Base-by-base conservation (phyloP, 1,284 basidiomycete genomes). In the Wallemia ichthyophaga region DNA sequence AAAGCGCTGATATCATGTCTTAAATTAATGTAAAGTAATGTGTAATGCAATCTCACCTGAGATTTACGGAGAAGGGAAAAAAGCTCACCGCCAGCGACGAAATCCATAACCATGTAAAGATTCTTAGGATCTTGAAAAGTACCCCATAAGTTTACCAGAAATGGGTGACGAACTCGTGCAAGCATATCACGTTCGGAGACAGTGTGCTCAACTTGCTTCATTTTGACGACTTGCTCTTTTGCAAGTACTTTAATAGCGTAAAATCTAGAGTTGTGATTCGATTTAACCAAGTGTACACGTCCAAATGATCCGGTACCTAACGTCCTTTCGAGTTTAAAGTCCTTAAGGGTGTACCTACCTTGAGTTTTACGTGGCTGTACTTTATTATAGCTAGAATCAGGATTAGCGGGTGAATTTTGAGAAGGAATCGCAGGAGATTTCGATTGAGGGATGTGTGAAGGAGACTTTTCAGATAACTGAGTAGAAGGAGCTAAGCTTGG, bases 251-350 rank as follows among this genome's bases (percentile, higher is more conserved):
- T 77, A 7, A 94, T 80, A 48, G 89, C 89, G 67, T 94, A 95
- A 70, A 85, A 91, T 7, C 89, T 81, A 27, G 82, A 75, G 68
- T 94, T 95, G 69, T 92, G 87, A 70, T 82, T 84, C 67, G 86
- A 91, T 61, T 83, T 79, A 21, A 88, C 91, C 58, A 94, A 75
- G 71, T 94, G 89, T 0, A 95, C 89, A 19, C 91, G 79, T 1
- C 89, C 89, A 69, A 95, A 95, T 65, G 86, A 92, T 1, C 89
- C 89, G 0, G 88, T 92, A 0, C 89, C 70, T 63, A 61, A 71
- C 66, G 73, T 75, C 60, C 73, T 63, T 62, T 73, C 73, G 56
- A 75, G 73, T 53, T 66, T 65, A 60, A 75, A 75, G 62, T 75
- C 73, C 27, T 66, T 66, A 9, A 75, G 65, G 19, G 71, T 73